Base-by-base conservation (phyloP, 2,329 filamentous ascomycete species). In the Phoma herbarum region DNA sequence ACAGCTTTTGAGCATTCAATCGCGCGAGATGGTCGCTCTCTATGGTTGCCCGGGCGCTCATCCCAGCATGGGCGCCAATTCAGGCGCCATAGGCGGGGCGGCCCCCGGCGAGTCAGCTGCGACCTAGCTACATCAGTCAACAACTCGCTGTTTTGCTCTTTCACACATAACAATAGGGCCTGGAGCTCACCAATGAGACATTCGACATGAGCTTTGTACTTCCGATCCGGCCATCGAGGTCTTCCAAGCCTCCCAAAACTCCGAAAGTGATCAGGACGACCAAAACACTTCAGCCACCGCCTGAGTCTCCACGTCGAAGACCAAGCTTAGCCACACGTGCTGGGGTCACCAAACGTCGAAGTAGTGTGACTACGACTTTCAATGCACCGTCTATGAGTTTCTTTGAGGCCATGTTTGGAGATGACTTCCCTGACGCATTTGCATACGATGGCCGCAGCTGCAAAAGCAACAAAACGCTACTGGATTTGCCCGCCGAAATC, bases 341-440 rank as follows among this genome's bases (percentile, higher is more conserved):
- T 45, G 68, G 68, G 12, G 57, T 71, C 6, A 33, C 55, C 23
- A 71, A 71, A 58, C 66, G 67, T 22, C 61, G 67, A 23, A 59
- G 67, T 4, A 70, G 63, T 18, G 47, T 47, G 10, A 64, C 65
- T 2, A 56, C 61, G 9, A 54, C 52, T 12, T 66, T 60, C 51
- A 68, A 65, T 42, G 64, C 67, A 28, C 68, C 68, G 9, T 69
- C 68, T 6, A 33, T 71, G 49, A 68, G 64, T 44, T 65, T 70
- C 20, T 64, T 71, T 54, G 67, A 70, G 53, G 59, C 57, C 1
- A 45, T 71, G 37, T 71, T 71, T 48, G 68, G 67, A 14, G 66
- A 68, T 1, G 68, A 71, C 9, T 71, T 70, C 22, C 68, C 68
- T 2, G 68, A 65, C 3, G 62, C 66, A 1, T 71, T 71, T 18